Evolutionary conservation across 371 early-diverging fungal genomes (phyloP).

Genomic region (Zychaea mexicana): DNA sequence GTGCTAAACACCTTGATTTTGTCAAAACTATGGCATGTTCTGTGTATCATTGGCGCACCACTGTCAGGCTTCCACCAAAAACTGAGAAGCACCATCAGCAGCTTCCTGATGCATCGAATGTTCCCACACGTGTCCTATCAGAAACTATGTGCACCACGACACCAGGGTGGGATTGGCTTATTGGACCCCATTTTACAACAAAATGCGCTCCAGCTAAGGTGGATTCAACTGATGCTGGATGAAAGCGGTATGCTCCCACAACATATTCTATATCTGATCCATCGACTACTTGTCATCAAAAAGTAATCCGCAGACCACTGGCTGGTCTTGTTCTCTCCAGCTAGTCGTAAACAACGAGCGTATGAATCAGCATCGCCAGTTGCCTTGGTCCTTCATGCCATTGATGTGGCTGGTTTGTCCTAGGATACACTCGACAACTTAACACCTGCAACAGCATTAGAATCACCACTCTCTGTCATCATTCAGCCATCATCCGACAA

Average conservation of each 20-base stretch:
- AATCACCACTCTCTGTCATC: too few species aligned
- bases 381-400: too few species aligned
- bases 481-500: too few species aligned
- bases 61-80: neutral
- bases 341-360: too few species aligned
- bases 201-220: too few species aligned
- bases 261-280: neutral
- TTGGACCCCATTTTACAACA: neutral
- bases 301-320: neutral
- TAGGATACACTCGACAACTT: too few species aligned
- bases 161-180: slow-evolving; percentile 10
- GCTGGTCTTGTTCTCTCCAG: too few species aligned
- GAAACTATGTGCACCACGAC: neutral
- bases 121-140: slow-evolving; percentile 8
- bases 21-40: slow-evolving; percentile 27
- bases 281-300: neutral
- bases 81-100: neutral
- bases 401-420: too few species aligned
- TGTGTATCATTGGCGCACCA: slow-evolving; percentile 12
- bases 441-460: too few species aligned
- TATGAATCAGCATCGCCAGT: too few species aligned
- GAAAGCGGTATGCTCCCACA: neutral
- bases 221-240: too few species aligned
- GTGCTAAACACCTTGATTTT: slow-evolving; percentile 24
- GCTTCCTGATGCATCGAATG: slow-evolving; percentile 10